phyloP scores from a whole-genome alignment of 1,284 basidiomycete species.

The Lentinula novae-zelandiae region DNA sequence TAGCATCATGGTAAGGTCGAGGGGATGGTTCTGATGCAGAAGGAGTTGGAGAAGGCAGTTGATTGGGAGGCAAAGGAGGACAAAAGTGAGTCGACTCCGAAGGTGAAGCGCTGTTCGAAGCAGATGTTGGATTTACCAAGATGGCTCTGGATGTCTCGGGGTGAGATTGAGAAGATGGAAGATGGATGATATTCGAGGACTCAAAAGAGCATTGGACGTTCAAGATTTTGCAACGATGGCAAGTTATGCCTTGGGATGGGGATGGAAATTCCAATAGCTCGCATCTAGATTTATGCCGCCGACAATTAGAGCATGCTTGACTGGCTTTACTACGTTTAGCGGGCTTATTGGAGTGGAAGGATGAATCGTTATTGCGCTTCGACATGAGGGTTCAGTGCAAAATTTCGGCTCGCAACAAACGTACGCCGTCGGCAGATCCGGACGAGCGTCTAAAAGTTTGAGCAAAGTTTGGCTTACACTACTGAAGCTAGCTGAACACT shows the following conservation, averaged over 20 bases:
- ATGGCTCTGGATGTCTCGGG: background rate
- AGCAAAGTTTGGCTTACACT: background rate
- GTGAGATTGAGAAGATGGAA: slow-evolving; percentile 2
- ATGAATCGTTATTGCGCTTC: slow-evolving; percentile 1
- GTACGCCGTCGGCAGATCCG: background rate
- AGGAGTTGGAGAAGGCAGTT: slow-evolving; percentile 6
- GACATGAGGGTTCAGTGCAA: background rate
- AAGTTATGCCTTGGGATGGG: slow-evolving; percentile 24
- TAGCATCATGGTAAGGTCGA: background rate
- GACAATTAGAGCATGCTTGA: slow-evolving; percentile 35
- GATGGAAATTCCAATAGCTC: slow-evolving; percentile 32
- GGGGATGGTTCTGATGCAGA: background rate
- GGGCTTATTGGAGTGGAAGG: background rate
- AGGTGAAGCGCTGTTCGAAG: background rate
- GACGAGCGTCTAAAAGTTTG: background rate
- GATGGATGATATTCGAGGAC: slow-evolving; percentile 15
- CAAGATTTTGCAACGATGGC: slow-evolving; percentile 39
- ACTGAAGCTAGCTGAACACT: background rate
- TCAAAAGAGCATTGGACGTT: slow-evolving; percentile 36
- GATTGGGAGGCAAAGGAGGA: slow-evolving; percentile 1
- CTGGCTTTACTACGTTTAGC: slow-evolving; percentile 32
- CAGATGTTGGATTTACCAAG: background rate
- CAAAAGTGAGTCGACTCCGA: background rate
- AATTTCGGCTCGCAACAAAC: background rate
- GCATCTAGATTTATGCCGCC: slow-evolving; percentile 36